These are phyloP conservation scores for Ampelocalamus luodianensis DNA, from an alignment of 176 grass and related monocot species.

Conservation along the genomic window DNA sequence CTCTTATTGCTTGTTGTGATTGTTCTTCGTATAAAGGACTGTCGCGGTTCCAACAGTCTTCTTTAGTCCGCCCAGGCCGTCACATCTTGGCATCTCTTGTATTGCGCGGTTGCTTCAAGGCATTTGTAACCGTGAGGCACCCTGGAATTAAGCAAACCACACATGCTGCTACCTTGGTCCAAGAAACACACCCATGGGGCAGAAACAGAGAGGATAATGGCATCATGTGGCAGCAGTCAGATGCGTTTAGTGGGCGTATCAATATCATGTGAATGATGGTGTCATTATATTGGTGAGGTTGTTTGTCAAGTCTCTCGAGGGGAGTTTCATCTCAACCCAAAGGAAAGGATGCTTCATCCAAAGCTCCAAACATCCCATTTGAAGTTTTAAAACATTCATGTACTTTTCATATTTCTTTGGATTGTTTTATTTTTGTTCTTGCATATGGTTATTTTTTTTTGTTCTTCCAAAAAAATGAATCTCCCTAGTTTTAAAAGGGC, in stretches of 20 bases:
- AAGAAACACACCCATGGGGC: neutral
- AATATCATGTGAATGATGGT: neutral
- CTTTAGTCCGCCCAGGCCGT: neutral
- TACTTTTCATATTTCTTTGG: neutral
- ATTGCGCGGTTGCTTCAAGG: neutral
- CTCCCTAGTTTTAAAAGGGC: no score
- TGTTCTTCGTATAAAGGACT: no score
- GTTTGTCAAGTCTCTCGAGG: neutral
- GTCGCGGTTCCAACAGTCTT: no score
- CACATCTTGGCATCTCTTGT: neutral
- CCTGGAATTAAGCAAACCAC: slow-evolving; percentile 8
- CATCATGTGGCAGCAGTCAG: neutral
- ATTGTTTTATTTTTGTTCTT: no score
- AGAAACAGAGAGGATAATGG: neutral
- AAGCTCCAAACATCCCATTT: neutral
- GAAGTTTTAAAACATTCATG: neutral
- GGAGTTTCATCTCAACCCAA: no score
- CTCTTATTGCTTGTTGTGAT: no score
- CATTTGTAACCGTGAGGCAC: neutral
- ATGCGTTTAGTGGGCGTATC: neutral
- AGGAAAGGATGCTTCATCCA: neutral
- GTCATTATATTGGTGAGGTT: neutral
- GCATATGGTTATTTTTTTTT: no score
- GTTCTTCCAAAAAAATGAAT: no score
- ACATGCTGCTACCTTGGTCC: neutral